Evolutionary conservation across 345 rosid species (phyloP).

Genomic region (Rhodamnia argentea): DNA sequence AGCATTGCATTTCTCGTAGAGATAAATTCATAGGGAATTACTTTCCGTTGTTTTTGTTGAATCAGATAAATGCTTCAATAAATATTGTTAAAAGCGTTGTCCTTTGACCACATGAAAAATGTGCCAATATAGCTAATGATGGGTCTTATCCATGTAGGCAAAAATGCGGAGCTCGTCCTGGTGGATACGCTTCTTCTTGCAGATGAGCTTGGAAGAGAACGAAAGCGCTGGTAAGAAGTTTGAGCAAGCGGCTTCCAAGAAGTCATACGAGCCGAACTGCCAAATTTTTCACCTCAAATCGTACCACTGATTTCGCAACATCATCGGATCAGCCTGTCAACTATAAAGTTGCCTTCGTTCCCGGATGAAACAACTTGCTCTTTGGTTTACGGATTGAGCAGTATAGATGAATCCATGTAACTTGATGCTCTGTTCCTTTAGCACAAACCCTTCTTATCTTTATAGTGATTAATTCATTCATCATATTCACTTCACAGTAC

Average conservation of each 20-base stretch:
- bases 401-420: neutral
- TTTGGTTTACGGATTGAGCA: neutral
- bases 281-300: conserved; percentile 91
- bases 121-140: neutral
- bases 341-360: neutral
- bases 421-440: neutral
- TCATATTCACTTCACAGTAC: neutral
- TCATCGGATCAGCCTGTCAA: neutral
- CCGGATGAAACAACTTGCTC: neutral
- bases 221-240: conserved; percentile 29
- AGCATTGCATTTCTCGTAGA: neutral
- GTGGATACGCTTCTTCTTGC: conserved; percentile 35
- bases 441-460: neutral
- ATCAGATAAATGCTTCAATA: neutral
- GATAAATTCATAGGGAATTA: neutral
- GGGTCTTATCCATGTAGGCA: conserved; percentile 9
- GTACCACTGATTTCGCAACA: conserved; percentile 20
- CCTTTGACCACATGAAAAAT: neutral
- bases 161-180: conserved; percentile 42
- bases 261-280: conserved; percentile 60
- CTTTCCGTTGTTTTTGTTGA: neutral
- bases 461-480: neutral
- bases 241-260: conserved; percentile 28
- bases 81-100: neutral
- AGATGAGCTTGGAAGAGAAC: conserved; percentile 35